phyloP scores from a whole-genome alignment of 1,284 basidiomycete species.

The Wolfiporia cocos region DNA sequence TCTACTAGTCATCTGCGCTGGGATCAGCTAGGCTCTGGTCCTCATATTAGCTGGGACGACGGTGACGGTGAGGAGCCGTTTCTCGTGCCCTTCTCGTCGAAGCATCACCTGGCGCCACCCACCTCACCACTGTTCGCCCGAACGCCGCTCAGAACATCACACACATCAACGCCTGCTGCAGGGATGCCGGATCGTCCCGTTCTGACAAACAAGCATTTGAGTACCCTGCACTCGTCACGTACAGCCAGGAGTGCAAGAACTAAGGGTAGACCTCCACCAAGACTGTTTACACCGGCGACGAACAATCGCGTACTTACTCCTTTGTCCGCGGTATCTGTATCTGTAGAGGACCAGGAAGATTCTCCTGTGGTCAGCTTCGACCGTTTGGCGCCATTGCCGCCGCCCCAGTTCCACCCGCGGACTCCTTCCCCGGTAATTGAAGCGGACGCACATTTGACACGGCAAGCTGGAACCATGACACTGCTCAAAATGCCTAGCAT shows the following conservation, averaged over 20 bases:
- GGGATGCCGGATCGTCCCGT: constrained; percentile 21
- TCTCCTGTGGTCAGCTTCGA: constrained; percentile 36
- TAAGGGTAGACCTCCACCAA: constrained; percentile 63
- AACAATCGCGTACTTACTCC: constrained; percentile 25
- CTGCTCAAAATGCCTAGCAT: constrained; percentile 55
- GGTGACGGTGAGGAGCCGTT: constrained; percentile 56
- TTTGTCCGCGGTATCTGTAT: constrained; percentile 27
- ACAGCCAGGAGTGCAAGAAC: constrained; percentile 32
- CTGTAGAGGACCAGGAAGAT: constrained; percentile 13
- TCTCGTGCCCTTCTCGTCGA: constrained; percentile 31
- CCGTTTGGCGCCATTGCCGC: constrained; percentile 57
- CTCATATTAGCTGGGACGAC: constrained; percentile 22
- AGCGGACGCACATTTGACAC: constrained; percentile 53
- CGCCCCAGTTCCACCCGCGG: constrained; percentile 45
- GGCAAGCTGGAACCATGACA: constrained; percentile 62
- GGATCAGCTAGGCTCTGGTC: constrained; percentile 22
- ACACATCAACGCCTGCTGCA: constrained; percentile 25
- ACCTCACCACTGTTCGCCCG: constrained; percentile 28
- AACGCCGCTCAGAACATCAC: constrained; percentile 53
- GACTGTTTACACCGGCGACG: constrained; percentile 40
- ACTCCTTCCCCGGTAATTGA: constrained; percentile 59
- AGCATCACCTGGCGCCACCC: constrained; percentile 33
- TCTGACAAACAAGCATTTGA: constrained; percentile 28
- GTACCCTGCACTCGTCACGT: constrained; percentile 12
- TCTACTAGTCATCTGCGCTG: constrained; percentile 33